phyloP scores from a whole-genome alignment of 345 rosid species.

The Aquilaria yunnanensis region DNA sequence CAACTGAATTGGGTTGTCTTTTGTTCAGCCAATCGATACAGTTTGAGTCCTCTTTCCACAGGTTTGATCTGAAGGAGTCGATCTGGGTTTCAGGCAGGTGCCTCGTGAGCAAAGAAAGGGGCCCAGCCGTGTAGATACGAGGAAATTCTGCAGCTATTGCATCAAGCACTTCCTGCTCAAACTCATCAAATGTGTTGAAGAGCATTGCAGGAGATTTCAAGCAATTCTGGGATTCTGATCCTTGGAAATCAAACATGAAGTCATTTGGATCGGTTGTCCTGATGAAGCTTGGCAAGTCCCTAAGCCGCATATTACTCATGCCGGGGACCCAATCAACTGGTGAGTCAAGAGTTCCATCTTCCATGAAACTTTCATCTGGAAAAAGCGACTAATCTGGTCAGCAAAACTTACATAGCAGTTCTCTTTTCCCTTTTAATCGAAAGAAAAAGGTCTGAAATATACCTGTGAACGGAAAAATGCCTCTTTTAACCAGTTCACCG shows the following conservation, averaged over 20 bases:
- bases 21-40: slow-evolving; percentile 26
- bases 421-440: not conserved
- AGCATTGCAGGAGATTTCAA: slow-evolving; percentile 12
- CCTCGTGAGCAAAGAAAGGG: slow-evolving; percentile 12
- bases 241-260: slow-evolving; percentile 16
- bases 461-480: slow-evolving; percentile 21
- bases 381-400: not conserved
- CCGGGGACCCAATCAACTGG: slow-evolving; percentile 23
- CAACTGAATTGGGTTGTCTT: slow-evolving; percentile 17
- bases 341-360: slow-evolving; percentile 20
- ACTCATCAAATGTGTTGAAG: slow-evolving; percentile 21
- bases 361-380: slow-evolving; percentile 16
- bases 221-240: slow-evolving; percentile 14
- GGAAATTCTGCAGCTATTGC: slow-evolving; percentile 14
- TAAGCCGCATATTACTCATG: slow-evolving; percentile 18
- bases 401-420: not conserved
- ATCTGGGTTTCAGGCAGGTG: not conserved
- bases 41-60: slow-evolving; percentile 16
- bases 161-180: slow-evolving; percentile 17
- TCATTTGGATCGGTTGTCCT: slow-evolving; percentile 20
- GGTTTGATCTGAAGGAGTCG: slow-evolving; percentile 14
- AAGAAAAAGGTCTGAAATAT: not conserved
- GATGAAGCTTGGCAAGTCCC: slow-evolving; percentile 19
- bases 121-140: slow-evolving; percentile 19
- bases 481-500: slow-evolving; percentile 9